Conservation (phyloP, 352 stramenopile species). For the Globisporangium recalcitrans region DNA sequence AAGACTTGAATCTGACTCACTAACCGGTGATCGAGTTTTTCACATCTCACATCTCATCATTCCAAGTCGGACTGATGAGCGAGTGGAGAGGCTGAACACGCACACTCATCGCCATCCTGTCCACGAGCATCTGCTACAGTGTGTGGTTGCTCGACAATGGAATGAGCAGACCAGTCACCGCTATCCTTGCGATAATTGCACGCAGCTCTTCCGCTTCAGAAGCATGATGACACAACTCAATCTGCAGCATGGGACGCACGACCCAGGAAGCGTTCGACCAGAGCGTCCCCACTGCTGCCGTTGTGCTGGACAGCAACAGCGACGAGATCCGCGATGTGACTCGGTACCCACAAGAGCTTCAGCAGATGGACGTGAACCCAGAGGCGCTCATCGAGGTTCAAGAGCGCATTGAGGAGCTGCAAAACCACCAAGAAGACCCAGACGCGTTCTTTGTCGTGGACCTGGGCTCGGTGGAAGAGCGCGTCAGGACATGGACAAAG, state of each 20-base stretch:
- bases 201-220: not conserved
- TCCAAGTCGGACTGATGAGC: not conserved
- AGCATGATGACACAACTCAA: not conserved
- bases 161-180: not conserved
- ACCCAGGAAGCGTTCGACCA: conserved; percentile 11
- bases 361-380: conserved; percentile 10
- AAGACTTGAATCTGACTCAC: not conserved
- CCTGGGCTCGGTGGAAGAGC: conserved; percentile 66
- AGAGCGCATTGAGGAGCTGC: conserved; percentile 23
- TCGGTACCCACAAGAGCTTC: not conserved
- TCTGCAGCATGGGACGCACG: not conserved
- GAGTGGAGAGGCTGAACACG: too few species aligned
- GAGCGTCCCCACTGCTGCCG: not conserved
- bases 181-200: not conserved
- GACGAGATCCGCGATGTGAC: not conserved
- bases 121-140: not conserved
- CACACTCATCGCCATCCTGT: not conserved
- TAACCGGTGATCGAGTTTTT: too few species aligned
- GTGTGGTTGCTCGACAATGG: not conserved
- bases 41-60: not conserved
- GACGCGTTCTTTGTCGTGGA: conserved; percentile 89
- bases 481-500: conserved; percentile 67
- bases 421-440: conserved; percentile 20
- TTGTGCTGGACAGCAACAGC: not conserved
- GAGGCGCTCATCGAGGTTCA: conserved; percentile 17